Conservation (phyloP, 208 protist genomes). For the Willaertia magna region DNA sequence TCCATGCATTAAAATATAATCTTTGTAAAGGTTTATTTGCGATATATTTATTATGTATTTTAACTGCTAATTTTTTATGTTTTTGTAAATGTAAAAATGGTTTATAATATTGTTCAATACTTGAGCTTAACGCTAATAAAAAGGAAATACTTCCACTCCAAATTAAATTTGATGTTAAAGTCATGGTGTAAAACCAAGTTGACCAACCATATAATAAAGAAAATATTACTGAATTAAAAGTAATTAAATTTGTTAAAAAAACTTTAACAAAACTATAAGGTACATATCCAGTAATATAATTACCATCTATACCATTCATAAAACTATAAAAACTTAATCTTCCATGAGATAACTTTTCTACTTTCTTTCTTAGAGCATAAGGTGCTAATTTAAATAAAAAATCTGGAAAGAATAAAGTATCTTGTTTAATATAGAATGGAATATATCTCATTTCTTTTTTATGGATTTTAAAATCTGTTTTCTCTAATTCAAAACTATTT, state of each 20-base stretch:
- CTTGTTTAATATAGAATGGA: background rate
- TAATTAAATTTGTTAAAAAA: background rate
- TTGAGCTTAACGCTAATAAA: background rate
- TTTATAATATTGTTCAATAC: background rate
- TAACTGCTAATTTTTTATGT: background rate
- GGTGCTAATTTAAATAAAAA: background rate
- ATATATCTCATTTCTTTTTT: background rate
- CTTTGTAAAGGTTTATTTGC: background rate
- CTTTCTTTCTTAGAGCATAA: background rate
- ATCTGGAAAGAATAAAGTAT: background rate
- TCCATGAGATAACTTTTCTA: background rate
- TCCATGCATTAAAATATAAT: background rate
- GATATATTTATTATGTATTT: background rate
- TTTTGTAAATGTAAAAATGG: background rate
- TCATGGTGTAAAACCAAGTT: background rate
- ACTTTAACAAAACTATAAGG: background rate
- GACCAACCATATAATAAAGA: background rate
- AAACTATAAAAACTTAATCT: background rate
- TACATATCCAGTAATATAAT: background rate
- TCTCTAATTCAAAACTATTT: background rate
- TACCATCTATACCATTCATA: background rate
- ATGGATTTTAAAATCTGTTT: background rate
- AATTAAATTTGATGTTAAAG: background rate
- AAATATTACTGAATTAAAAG: no score
- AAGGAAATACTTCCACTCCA: background rate